Evolutionary conservation across 805 yeast genomes (phyloP), one percentile per base, ranked within the genome.

Genomic region (Priceomyces melissophilus): DNA sequence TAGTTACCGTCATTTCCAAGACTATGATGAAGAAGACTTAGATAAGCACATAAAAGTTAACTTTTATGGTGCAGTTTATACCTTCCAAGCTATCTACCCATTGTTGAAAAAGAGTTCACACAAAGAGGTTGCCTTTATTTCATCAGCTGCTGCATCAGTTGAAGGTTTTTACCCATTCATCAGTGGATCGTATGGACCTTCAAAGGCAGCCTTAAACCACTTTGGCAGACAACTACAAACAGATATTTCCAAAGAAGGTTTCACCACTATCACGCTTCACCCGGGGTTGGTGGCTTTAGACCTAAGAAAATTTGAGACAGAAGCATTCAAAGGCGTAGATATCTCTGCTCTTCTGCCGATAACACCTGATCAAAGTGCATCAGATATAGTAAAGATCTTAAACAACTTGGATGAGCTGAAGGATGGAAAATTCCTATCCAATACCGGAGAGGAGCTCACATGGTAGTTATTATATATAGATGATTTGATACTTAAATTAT

Each of bases 221-320:
- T 13, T 56, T 10, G 50, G 53, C 23, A 58, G 50, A 33, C 47
- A 47, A 26, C 40, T 66, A 26, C 48, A 59, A 20, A 35, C 44
- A 37, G 67, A 63, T 29, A 8, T 29, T 9, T n/a, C 13, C 4
- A 13, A 8, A 9, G 55, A 60, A 29, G 60, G 54, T 1, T 62
- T 55, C 41, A 57, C 50, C 9, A 53, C 61, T 31, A 45, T 64
- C 15, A 47, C 67, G 10, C 10, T 67, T 10, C 67, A 65, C 38
- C 76, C 76, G 0, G 75, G 75, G 30, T 28, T 56, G 9, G 72
- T 70, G 10, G n/a, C 39, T n/a, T 63, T 67, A 28, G 73, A 69
- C 36, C 57, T 60, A 62, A 60, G 55, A 5, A 32, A 32, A 7
- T 8, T 29, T 29, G 32, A 4, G 6, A 5, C 8, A 9, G 15